Base-by-base conservation (phyloP, 2,329 filamentous ascomycete species). In the Hypoxylon rubiginosum region DNA sequence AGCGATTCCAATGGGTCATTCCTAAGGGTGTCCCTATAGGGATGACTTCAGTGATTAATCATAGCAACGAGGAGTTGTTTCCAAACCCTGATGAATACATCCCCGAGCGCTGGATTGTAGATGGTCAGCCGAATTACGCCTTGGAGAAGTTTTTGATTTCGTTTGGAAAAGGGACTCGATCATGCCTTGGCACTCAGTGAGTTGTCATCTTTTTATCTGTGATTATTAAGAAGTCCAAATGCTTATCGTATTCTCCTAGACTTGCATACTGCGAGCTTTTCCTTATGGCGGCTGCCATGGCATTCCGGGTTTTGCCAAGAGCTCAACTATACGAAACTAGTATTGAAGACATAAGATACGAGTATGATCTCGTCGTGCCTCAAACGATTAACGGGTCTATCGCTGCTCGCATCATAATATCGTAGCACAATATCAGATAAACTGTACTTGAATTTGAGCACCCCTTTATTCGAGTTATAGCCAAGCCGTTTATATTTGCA, bases 231-330 rank as follows among this genome's bases (percentile, higher is more conserved):
- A 39, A 5, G 30, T 53, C 17, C 1, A 1, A 32, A 76, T 24
- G 2, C 28, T 64, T 28, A 64, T 39, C 7, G 1, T 19, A 15
- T 28, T 52, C 6, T 36, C n/a, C 9, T 43, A 71, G 73, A 36
- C 70, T 78, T 49, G 75, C 74, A 8, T 68, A 73, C 45, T 78
- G 75, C 50, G 75, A 78, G 54, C 62, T 77, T 2, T 74, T 78
- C 53, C 52, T 76, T 7, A 64, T 72, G 43, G 56, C 72, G 4
- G 71, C 75, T n/a, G 63, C 73, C 10, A 46, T 78, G 46, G 72
- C 73, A 3, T 54, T 77, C 39, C 72, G 73, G 2, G 72, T 77
- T 4, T 24, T 70, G 15, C 70, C 68, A 1, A 62, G 62, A 10
- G 60, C 66, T 21, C 30, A 45, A 13, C 34, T 73, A 32, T 56